Evolutionary conservation across 139 green algal species (phyloP).

Genomic region (Asterochloris erici): DNA sequence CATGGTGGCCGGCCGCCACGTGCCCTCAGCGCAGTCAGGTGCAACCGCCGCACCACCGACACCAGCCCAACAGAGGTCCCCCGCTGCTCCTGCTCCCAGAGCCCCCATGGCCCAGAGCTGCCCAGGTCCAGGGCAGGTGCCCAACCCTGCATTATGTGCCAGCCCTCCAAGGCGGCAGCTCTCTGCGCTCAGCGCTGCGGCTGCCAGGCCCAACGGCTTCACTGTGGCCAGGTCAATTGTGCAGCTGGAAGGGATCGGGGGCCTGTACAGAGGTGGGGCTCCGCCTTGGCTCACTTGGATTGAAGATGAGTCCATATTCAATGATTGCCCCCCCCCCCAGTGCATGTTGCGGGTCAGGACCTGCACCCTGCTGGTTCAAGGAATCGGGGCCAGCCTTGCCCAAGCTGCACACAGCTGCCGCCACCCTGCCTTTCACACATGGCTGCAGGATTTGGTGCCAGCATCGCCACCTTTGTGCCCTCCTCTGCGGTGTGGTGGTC

Average conservation of each 20-base stretch:
- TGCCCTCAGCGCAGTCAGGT: neutral
- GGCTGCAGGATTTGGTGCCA: slow-evolving; percentile 69
- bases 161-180: neutral
- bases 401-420: no score
- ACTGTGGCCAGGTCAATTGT: slow-evolving; percentile 68
- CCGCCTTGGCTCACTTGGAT: no score
- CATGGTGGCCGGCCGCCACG: slow-evolving; percentile 38
- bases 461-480: slow-evolving; percentile 82
- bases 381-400: no score
- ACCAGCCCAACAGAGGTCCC: neutral
- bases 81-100: no score
- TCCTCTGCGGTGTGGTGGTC: slow-evolving; percentile 77
- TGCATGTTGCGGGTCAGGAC: no score
- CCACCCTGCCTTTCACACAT: no score
- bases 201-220: slow-evolving; percentile 41
- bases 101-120: no score
- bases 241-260: slow-evolving; percentile 70
- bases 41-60: neutral
- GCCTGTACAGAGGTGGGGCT: slow-evolving; percentile 61
- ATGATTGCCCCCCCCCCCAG: no score
- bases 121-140: neutral
- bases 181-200: neutral
- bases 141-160: neutral
- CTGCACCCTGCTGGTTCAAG: no score
- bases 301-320: no score